Conservation (phyloP, 2,329 filamentous ascomycete genomes). For the Incumbomyces lentus region DNA sequence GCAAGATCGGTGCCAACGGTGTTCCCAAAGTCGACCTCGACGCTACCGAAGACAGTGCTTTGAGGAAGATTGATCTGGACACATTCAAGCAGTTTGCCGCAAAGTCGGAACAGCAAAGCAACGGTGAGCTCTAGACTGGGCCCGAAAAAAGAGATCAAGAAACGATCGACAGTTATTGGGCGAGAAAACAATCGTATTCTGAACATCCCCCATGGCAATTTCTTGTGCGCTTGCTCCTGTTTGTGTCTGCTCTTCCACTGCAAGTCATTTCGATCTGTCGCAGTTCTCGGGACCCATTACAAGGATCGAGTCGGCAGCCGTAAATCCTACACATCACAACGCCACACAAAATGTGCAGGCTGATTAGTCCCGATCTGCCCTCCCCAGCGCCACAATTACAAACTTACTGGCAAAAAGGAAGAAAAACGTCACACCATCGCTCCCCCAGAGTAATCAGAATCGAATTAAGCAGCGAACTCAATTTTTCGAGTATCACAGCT, state of each 20-base stretch:
- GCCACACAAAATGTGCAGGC: not conserved
- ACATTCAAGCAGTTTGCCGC: constrained; percentile 28
- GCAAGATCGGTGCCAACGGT: constrained; percentile 22
- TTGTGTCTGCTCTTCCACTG: no score
- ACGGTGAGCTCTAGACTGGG: not conserved
- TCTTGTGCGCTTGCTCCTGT: no score
- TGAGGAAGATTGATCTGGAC: constrained; percentile 27
- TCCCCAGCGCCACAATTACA: not conserved
- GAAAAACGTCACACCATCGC: constrained; percentile 52
- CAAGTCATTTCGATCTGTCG: no score
- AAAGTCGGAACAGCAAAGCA: constrained; percentile 18
- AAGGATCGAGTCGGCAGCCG: no score
- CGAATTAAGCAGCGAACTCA: constrained; percentile 57
- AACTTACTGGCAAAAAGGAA: constrained; percentile 10
- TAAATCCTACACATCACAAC: not conserved
- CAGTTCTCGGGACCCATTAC: no score
- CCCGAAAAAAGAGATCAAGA: no score
- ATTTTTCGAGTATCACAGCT: constrained; percentile 25
- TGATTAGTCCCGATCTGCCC: not conserved
- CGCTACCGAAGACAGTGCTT: constrained; percentile 29
- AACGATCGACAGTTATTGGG: no score
- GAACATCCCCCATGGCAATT: no score
- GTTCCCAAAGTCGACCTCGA: constrained; percentile 26
- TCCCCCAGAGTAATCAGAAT: constrained; percentile 87
- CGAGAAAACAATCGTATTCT: no score